A percentile compares a stretch with the other conserved stretches of the same genome.
These are phyloP conservation scores for Phaeotremella fagi DNA, from an alignment of 768 basidiomycete genomes.

Conservation along the genomic window DNA sequence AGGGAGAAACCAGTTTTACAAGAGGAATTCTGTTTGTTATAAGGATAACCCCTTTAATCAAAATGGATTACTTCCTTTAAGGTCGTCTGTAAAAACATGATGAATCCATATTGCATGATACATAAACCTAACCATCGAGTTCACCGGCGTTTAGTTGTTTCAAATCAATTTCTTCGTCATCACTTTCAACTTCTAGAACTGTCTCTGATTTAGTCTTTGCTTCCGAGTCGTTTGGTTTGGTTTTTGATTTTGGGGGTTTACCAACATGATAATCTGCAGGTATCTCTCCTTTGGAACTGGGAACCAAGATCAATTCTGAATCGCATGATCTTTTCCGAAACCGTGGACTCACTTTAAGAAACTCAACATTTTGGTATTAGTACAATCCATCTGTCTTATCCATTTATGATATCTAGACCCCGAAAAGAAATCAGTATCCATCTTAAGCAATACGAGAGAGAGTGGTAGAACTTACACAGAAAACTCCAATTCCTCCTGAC, in stretches of 20 bases:
- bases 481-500: constrained; percentile 70
- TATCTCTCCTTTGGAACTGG: constrained; percentile 68
- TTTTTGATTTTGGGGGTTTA: too few species aligned
- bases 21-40: constrained; percentile 44
- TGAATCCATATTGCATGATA: too few species aligned
- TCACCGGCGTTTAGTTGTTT: constrained; percentile 51
- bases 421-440: constrained; percentile 3
- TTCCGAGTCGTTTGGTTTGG: constrained; percentile 61
- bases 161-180: constrained; percentile 47
- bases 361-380: constrained; percentile 55
- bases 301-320: background rate
- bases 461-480: constrained; percentile 59
- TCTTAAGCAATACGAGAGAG: background rate
- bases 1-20: constrained; percentile 53
- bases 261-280: constrained; percentile 67
- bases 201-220: constrained; percentile 52
- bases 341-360: constrained; percentile 67
- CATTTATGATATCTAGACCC: constrained; percentile 38
- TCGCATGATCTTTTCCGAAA: background rate
- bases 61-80: too few species aligned
- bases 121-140: constrained; percentile 50
- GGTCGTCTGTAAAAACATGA: too few species aligned
- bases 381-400: constrained; percentile 38
- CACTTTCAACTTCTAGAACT: constrained; percentile 52
- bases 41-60: too few species aligned